Evolutionary conservation across 2,329 filamentous ascomycete species (phyloP).

Genomic region (Grosmannia clavigera): DNA sequence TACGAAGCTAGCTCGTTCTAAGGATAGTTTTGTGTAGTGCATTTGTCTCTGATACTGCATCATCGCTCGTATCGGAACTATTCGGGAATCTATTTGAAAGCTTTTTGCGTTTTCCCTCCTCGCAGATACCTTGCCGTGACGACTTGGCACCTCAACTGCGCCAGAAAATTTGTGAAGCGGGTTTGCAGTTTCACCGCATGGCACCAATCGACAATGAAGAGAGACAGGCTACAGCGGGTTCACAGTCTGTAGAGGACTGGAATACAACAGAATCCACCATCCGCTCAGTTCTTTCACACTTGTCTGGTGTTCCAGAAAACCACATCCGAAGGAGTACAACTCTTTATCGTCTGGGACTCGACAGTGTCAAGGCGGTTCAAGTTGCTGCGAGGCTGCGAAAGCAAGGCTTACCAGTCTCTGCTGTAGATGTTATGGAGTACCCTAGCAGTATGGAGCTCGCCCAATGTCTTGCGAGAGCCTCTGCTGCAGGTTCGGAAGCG

Average conservation of each 20-base stretch:
- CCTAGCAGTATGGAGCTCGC: constrained; percentile 25
- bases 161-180: neutral
- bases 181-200: neutral
- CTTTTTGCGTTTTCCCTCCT: constrained; percentile 5
- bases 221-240: neutral
- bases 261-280: constrained; percentile 37
- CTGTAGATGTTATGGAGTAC: constrained; percentile 62
- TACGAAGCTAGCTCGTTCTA: neutral
- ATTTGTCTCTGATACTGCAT: neutral
- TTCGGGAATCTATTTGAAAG: constrained; percentile 9
- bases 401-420: constrained; percentile 44
- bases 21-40: neutral
- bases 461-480: neutral
- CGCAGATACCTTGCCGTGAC: constrained; percentile 1
- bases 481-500: neutral
- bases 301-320: constrained; percentile 39
- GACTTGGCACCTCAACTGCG: constrained; percentile 1
- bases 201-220: neutral
- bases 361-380: constrained; percentile 80
- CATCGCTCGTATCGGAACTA: neutral
- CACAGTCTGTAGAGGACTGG: constrained; percentile 26
- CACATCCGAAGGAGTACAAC: constrained; percentile 50
- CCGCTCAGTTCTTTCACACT: constrained; percentile 40
- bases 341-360: constrained; percentile 78
- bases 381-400: constrained; percentile 56